Evolutionary conservation across 176 grass and related monocot species (phyloP), one percentile per base, ranked within the genome.

Genomic region (Aegilops longissima): DNA sequence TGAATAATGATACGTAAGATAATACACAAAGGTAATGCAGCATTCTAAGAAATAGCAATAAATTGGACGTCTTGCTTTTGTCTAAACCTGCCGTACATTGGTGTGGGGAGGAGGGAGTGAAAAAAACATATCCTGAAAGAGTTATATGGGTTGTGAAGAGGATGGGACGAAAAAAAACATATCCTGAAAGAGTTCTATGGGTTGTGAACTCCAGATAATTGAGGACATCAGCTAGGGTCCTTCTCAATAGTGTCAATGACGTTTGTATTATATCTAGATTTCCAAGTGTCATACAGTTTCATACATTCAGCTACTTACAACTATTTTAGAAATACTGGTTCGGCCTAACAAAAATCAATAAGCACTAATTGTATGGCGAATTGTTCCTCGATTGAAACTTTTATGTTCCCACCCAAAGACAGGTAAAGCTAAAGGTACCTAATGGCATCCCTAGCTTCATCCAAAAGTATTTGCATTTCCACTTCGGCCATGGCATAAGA

Each of bases 231-330:
- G 30, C 45, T 40, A 83, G 61, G 61, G 56, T 44, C 35, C 42
- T 69, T 73, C 9, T 31, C 8, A 67, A 56, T 56, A 87, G 61
- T 83, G 63, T 23, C 39, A 91, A 80, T 84, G n/a, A 62, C 5
- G 1, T 8, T 8, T 2, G 4, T 17, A 56, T 20, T 56, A 24
- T 70, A 70, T 24, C 20, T n/a, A 36, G 10, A 68, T 74, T 66
- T 30, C 33, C 30, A 73, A 61, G 78, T 52, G 31, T 10, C 45
- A 62, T 20, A 44, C 18, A 67, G 44, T 66, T 80, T 58, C 23
- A 44, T 35, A 29, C 71, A 86, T 61, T 82, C 14, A 70, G 51
- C 5, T 77, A 69, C 25, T 76, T 61, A 8, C 16, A 77, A 29
- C 0, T 0, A 77, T 5, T 76, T 31, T 69, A 75, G 1, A 69